A percentile compares a stretch with the other conserved stretches of the same genome.
These are phyloP conservation scores for Wickerhamomyces bovis DNA, from an alignment of 805 yeast species.

Conservation along the genomic window DNA sequence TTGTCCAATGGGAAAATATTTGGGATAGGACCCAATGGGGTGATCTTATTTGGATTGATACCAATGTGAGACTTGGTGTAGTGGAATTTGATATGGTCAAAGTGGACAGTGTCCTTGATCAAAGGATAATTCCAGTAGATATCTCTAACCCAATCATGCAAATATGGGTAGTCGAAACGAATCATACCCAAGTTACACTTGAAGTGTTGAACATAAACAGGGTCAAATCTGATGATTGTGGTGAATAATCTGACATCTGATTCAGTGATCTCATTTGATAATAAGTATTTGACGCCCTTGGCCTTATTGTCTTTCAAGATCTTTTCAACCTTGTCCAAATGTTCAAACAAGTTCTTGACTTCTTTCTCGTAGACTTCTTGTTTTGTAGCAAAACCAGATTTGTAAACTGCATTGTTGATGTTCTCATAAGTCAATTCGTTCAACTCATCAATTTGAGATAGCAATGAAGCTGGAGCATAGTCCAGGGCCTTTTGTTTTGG, in stretches of 20 bases:
- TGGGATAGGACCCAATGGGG: slow-evolving; percentile 87
- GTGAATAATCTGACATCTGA: slow-evolving; percentile 86
- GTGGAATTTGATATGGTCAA: slow-evolving; percentile 87
- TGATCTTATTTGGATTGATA: slow-evolving; percentile 77
- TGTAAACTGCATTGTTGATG: slow-evolving; percentile 91
- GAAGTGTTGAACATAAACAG: slow-evolving; percentile 92
- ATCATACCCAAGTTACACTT: slow-evolving; percentile 84
- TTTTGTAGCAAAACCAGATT: slow-evolving; percentile 80
- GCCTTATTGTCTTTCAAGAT: slow-evolving; percentile 40
- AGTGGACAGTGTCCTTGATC: slow-evolving; percentile 73
- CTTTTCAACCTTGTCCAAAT: slow-evolving; percentile 65
- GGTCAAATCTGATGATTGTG: slow-evolving; percentile 86
- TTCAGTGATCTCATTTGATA: slow-evolving; percentile 72
- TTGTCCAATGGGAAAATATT: slow-evolving; percentile 46
- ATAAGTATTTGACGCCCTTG: slow-evolving; percentile 35
- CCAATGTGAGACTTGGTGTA: slow-evolving; percentile 80
- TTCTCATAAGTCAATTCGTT: slow-evolving; percentile 79
- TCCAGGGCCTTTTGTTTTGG: slow-evolving; percentile 44
- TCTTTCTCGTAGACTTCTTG: slow-evolving; percentile 78
- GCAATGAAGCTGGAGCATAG: slow-evolving; percentile 54
- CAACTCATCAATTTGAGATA: slow-evolving; percentile 60
- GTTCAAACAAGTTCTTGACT: slow-evolving; percentile 54
- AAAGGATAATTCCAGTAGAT: slow-evolving; percentile 76
- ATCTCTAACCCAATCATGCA: slow-evolving; percentile 75
- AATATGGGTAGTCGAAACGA: slow-evolving; percentile 68